Evolutionary conservation across 495 filamentous ascomycete species (phyloP).

Genomic region (Cercophora sp.): DNA sequence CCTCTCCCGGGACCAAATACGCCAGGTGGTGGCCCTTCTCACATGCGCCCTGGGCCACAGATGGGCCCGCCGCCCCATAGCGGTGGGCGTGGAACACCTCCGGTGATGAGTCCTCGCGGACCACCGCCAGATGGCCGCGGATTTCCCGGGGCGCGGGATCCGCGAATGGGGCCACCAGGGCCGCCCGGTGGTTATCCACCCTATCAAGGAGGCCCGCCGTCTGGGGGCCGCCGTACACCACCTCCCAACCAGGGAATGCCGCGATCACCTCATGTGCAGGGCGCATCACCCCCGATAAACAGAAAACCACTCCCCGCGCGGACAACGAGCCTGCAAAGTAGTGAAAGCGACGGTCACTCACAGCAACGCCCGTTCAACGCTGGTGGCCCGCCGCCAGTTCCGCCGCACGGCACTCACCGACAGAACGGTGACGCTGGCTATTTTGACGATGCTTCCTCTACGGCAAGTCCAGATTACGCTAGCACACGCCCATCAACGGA

Average conservation of each 20-base stretch:
- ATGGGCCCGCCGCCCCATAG: constrained; percentile 9
- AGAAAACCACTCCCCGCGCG: constrained; percentile 61
- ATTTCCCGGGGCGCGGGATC: constrained; percentile 14
- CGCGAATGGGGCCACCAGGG: constrained; percentile 9
- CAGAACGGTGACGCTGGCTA: constrained; percentile 36
- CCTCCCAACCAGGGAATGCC: constrained; percentile 22
- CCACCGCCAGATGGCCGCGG: constrained; percentile 23
- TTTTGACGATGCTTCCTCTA: constrained; percentile 49
- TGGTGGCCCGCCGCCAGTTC: constrained; percentile 45
- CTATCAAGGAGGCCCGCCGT: constrained; percentile 16
- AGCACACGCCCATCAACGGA: constrained; percentile 65
- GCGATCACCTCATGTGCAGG: constrained; percentile 26
- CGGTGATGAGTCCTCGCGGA: constrained; percentile 25
- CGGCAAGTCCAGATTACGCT: constrained; percentile 57
- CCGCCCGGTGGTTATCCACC: neutral
- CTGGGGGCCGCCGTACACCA: constrained; percentile 35
- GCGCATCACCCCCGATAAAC: constrained; percentile 33
- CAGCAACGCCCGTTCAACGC: constrained; percentile 22
- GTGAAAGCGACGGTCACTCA: constrained; percentile 20
- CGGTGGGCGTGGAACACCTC: constrained; percentile 16
- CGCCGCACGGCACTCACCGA: constrained; percentile 18
- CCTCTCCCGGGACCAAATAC: constrained; percentile 21
- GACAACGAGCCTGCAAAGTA: constrained; percentile 36
- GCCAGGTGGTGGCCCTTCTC: constrained; percentile 11
- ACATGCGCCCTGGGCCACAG: constrained; percentile 11